phyloP scores from a whole-genome alignment of 148 eudicot species.

The Hydrangea macrophylla region DNA sequence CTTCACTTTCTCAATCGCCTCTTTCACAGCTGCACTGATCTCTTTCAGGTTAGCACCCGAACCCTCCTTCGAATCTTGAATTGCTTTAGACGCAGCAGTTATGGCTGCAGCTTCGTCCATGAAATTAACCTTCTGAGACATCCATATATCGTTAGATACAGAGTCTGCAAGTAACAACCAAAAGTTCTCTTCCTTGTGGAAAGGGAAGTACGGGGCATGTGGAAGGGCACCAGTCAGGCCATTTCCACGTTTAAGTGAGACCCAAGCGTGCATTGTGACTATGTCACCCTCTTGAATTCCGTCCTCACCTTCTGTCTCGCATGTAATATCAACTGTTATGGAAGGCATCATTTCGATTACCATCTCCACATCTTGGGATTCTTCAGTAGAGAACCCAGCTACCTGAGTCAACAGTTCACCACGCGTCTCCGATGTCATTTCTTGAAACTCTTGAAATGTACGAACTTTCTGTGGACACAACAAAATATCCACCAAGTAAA shows the following conservation, averaged over 20 bases:
- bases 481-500: no score
- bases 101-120: conserved; percentile 27
- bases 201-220: conserved; percentile 28
- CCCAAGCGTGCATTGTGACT: conserved; percentile 30
- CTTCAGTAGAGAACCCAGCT: conserved; percentile 22
- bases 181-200: conserved; percentile 35
- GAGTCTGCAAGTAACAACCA: conserved; percentile 32
- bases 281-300: conserved; percentile 34
- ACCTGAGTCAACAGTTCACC: conserved; percentile 25
- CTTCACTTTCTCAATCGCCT: conserved; percentile 43
- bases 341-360: conserved; percentile 33
- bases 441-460: conserved; percentile 31
- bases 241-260: conserved; percentile 24
- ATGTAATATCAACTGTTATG: conserved; percentile 23
- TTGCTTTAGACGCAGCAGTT: conserved; percentile 30
- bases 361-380: conserved; percentile 26
- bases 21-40: conserved; percentile 34
- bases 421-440: conserved; percentile 28
- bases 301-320: conserved; percentile 30
- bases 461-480: conserved; percentile 25
- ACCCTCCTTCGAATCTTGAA: conserved; percentile 41
- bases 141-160: conserved; percentile 28
- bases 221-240: conserved; percentile 24
- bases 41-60: conserved; percentile 46
- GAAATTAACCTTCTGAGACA: conserved; percentile 28